Base-by-base conservation (phyloP, 2,329 filamentous ascomycete species). In the Neofusicoccum cordaticola region DNA sequence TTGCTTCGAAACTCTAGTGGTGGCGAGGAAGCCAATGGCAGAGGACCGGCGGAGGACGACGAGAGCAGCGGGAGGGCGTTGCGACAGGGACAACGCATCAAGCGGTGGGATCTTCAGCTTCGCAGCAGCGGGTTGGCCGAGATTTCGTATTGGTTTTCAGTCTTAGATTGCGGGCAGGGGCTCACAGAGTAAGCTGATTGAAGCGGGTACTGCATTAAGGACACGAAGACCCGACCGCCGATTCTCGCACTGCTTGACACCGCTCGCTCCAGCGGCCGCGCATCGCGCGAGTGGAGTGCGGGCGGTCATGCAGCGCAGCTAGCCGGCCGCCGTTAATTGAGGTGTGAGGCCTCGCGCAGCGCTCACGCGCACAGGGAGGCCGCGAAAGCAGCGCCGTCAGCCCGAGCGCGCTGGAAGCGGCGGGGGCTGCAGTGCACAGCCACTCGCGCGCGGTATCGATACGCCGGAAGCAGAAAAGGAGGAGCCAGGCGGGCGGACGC, bases 181-280 rank as follows among this genome's bases (percentile, higher is more conserved):
- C 34, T 34, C 50, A 39, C 27, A 51, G 48, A 27, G 50, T 39
- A 53, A 53, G 50, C 50, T 53, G 50, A 53, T 51, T 51, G 48
- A 51, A 19, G 48, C 48, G 8, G 48, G 48, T 51, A 31, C 31
- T 51, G 34, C 53, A n/a, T 58, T 37, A 44, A 37, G 27, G 53
- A 58, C 53, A 58, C 56, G 56, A 60, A 42, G 13, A 15, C 22
- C 27, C 42, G 27, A 60, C 56, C 56, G 56, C 56, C 41, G 56
- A 35, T 60, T 44, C 35, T 60, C 56, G 56, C 56, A 60, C 37
- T 53, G 27, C 27, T 31, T 27, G 31, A 15, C 19, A 22, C 39
- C 39, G 53, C 53, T 44, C 53, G 42, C 27, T 42, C 56, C 56
- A 47, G 42, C 41, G 27, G 19, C 42, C 27, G 56, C 56, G 56